Conservation (phyloP, 73 alveolate genomes). For the Effrenium voratum region DNA sequence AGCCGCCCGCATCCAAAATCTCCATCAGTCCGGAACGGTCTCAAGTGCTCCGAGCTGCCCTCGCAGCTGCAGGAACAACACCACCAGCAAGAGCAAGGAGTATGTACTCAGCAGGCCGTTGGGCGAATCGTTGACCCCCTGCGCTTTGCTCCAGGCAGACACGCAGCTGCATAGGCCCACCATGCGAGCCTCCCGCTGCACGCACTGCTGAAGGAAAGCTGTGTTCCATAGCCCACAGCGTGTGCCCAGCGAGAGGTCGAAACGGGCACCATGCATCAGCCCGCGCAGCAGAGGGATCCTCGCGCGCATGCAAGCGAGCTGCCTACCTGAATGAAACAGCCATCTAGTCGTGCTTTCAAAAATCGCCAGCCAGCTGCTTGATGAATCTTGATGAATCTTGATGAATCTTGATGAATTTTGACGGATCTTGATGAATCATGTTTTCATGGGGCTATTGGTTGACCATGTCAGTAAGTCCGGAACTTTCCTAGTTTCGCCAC, state of each 20-base stretch:
- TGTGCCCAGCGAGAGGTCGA: constrained; percentile 66
- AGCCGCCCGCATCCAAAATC: too few species aligned
- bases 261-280: neutral
- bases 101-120: constrained; percentile 61
- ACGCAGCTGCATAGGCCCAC: constrained; percentile 41
- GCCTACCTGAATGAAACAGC: too few species aligned
- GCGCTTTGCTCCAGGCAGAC: constrained; percentile 49
- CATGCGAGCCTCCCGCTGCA: neutral
- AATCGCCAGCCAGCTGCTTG: too few species aligned
- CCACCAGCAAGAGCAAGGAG: constrained; percentile 39
- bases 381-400: too few species aligned
- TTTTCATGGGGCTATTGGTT: too few species aligned
- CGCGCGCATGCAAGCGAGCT: too few species aligned
- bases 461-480: too few species aligned
- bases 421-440: too few species aligned
- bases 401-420: too few species aligned
- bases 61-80: constrained; percentile 26
- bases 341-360: too few species aligned
- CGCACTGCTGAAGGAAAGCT: constrained; percentile 19
- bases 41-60: neutral
- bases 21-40: too few species aligned
- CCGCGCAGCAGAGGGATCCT: constrained; percentile 52
- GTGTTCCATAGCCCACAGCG: constrained; percentile 72
- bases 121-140: constrained; percentile 54
- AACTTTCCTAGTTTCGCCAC: neutral